Percentiles rank a stretch among this genome's conserved stretches.
These are phyloP conservation scores for Mycena venus DNA, from an alignment of 768 basidiomycete genomes.

Conservation along the genomic window DNA sequence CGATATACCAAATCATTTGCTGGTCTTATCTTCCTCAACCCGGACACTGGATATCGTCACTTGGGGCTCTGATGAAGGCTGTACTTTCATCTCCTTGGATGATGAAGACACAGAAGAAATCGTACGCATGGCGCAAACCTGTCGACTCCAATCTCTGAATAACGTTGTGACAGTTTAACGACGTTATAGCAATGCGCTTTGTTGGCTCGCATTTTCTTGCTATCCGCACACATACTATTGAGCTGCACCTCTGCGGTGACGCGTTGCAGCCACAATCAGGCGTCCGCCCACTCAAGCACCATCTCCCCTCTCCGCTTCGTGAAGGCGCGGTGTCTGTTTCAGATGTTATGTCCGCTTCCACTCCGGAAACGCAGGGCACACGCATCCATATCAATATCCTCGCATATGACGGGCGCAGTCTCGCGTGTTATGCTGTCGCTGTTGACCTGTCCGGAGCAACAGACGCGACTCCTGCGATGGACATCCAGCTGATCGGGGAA, in stretches of 20 bases:
- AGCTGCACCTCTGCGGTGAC: constrained; percentile 53
- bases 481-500: constrained; percentile 58
- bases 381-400: constrained; percentile 54
- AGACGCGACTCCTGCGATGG: constrained; percentile 47
- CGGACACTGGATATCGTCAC: constrained; percentile 8
- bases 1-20: constrained; percentile 6
- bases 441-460: constrained; percentile 38
- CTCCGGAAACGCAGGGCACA: constrained; percentile 27
- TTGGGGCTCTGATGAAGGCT: constrained; percentile 6
- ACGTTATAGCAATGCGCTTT: constrained; percentile 58
- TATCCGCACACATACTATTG: constrained; percentile 65
- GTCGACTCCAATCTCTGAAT: not conserved
- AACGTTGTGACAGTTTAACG: constrained; percentile 49
- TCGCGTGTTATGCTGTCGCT: constrained; percentile 58
- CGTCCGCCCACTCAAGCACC: constrained; percentile 36
- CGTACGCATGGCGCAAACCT: constrained; percentile 39
- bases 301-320: constrained; percentile 52
- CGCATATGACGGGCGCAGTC: constrained; percentile 61
- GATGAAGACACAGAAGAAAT: constrained; percentile 49
- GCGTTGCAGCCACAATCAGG: constrained; percentile 24
- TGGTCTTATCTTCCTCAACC: constrained; percentile 21
- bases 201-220: constrained; percentile 65
- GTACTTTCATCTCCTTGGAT: constrained; percentile 36
- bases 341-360: constrained; percentile 26
- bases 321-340: constrained; percentile 55